These are phyloP conservation scores for Tuber calosporum DNA, from an alignment of 495 filamentous ascomycete species.

Conservation along the genomic window DNA sequence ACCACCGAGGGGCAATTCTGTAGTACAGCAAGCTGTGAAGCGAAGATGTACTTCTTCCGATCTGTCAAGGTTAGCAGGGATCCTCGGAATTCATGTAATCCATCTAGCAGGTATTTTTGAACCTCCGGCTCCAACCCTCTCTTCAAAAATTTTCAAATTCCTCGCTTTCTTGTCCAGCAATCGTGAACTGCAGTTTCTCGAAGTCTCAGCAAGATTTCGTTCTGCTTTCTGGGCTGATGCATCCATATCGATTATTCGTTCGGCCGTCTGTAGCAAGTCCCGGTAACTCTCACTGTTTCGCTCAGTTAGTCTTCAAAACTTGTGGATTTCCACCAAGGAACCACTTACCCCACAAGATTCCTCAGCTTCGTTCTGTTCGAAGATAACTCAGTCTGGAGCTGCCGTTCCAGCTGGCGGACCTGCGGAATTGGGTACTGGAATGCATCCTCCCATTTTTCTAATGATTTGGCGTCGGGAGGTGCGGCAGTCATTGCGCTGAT, in stretches of 20 bases:
- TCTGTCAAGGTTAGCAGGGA: constrained; percentile 46
- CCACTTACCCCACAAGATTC: constrained; percentile 71
- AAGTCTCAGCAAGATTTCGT: constrained; percentile 60
- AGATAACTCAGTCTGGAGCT: constrained; percentile 52
- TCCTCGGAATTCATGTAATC: constrained; percentile 39
- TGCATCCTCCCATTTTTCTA: constrained; percentile 40
- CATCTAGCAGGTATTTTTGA: constrained; percentile 34
- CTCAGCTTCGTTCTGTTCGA: constrained; percentile 84
- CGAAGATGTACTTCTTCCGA: constrained; percentile 51
- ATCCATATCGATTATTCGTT: constrained; percentile 85
- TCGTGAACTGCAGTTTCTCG: constrained; percentile 66
- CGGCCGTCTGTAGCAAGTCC: constrained; percentile 84
- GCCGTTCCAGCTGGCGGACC: constrained; percentile 56
- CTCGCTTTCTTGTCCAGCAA: constrained; percentile 60
- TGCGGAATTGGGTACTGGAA: constrained; percentile 48
- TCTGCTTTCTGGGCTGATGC: constrained; percentile 67
- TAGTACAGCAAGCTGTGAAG: constrained; percentile 57
- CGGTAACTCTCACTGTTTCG: constrained; percentile 68
- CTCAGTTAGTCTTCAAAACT: not conserved
- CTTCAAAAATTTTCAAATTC: constrained; percentile 57
- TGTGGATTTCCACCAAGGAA: not conserved
- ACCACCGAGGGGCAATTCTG: constrained; percentile 53
- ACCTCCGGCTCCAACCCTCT: constrained; percentile 48
- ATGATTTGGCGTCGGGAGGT: constrained; percentile 28
- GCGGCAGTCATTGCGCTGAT: constrained; percentile 13